Base-by-base conservation (phyloP, 73 alveolate genomes). In the Paramecium bursaria region DNA sequence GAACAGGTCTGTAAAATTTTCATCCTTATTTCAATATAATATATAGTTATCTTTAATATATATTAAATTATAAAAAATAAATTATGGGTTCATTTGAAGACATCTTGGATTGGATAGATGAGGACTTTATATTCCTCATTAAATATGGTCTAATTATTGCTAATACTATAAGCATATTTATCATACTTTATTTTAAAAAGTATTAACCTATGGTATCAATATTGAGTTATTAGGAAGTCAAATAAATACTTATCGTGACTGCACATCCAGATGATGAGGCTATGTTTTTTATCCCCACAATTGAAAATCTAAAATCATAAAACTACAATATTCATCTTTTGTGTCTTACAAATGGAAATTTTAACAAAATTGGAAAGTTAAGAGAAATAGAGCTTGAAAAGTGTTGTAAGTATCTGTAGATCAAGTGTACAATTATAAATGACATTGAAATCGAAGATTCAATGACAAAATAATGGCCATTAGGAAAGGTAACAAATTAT, bases 231-330 rank as follows among this genome's bases (percentile, higher is more conserved):
- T n/a, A 0, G 27, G 86, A 86, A 73, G 14, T 15, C 47, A 94
- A 91, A 61, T 74, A 90, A 53, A 87, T 96, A 15, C 88, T 95
- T 11, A 46, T 94, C 35, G 94, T 96, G 6, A 93, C 93, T 46
- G 98, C 98, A 9, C 99, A 96, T 86, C 99, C 98, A 31, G 98
- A 95, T 74, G 99, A 96, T 85, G 99, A 96, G 90, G 90, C 94
- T 19, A 95, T 96, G 99, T 96, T 93, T 87, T 95, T 92, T 88
- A 74, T 94, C 7, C 98, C 98, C n/a, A 89, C 98, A 48, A 91
- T 93, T 77, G 14, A 50, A 48, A 51, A 91, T 21, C 75, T 93
- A 60, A 60, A 75, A 26, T 49, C 82, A 9, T 26, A 74, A 14
- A 90, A 91, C 50, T 61, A 86, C 27, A 53, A 75, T 31, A 15